Base-by-base conservation (phyloP, 2,329 filamentous ascomycete genomes). In the Fusarium euwallaceae region DNA sequence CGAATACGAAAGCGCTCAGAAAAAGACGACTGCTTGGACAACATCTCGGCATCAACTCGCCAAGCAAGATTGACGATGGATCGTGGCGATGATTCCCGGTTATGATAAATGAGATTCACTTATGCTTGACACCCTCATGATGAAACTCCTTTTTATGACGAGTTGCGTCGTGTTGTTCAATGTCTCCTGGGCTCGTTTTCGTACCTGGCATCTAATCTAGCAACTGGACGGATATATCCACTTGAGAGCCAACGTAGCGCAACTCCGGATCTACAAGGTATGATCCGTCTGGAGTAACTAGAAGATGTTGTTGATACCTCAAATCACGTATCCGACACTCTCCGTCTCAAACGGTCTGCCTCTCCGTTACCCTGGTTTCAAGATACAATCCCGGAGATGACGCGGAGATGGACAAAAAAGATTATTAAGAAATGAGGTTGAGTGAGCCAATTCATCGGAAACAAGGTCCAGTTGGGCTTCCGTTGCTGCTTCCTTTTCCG, bases 1-100 rank as follows among this genome's bases (percentile, higher is more conserved):
- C 79, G 79, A 81, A 81, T 81, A 81, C 79, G 79, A 81, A 81
- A 66, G 75, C 77, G 77, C 67, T 63, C 70, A 78, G 76, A 72
- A 73, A 70, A 67, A 66, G 56, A 77, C 64, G 65, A n/a, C 39
- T 7, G 39, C 41, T 48, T 59, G 56, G 14, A 58, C 14, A n/a
- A 64, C 48, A 37, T 55, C 48, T 63, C 29, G n/a, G 24, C 48
- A 24, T 56, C 61, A 34, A 61, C 63, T 60, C 20, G 45, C 62
- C 55, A 61, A 61, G 61, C 48, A 65, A 62, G 55, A 58, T 27
- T 45, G 45, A 34, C 45, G 43, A 53, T 27, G 56, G 36, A 37
- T 36, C 22, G 43, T 27, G n/a, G 41, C 61, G 20, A 64, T 32
- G 5, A n/a, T 20, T 62, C 17, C 43, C 20, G 60, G 51, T 39